Percentiles rank a stretch among this genome's conserved stretches.
These are phyloP conservation scores for Aureobasidium uvarum DNA, from an alignment of 2,329 filamentous ascomycete species.

Conservation along the genomic window DNA sequence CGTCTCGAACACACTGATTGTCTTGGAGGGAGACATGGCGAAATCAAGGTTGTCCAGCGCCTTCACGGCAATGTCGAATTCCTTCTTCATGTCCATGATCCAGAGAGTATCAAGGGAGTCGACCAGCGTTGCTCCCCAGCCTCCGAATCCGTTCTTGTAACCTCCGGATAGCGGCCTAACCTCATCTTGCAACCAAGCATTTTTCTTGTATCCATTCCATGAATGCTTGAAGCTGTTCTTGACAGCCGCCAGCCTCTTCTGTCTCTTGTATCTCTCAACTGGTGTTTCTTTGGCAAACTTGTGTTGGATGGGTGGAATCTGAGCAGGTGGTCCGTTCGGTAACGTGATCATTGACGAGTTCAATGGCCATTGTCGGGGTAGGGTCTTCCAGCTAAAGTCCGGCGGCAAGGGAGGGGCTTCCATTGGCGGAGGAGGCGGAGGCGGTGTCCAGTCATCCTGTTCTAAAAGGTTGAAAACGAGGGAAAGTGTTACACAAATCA, in stretches of 20 bases:
- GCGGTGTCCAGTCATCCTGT: neutral
- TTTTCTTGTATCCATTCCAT: constrained; percentile 77
- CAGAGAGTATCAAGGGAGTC: constrained; percentile 73
- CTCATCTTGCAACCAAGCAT: constrained; percentile 86
- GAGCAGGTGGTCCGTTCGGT: constrained; percentile 66
- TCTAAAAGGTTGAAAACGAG: constrained; percentile 24
- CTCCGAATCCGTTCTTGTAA: constrained; percentile 78
- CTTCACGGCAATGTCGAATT: constrained; percentile 63
- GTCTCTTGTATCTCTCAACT: constrained; percentile 59
- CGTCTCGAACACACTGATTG: constrained; percentile 68
- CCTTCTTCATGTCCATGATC: constrained; percentile 66
- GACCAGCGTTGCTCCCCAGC: constrained; percentile 86
- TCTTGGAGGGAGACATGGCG: constrained; percentile 47
- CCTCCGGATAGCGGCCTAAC: constrained; percentile 63
- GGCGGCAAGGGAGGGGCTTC: constrained; percentile 4
- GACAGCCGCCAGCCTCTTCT: constrained; percentile 63
- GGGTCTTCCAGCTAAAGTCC: constrained; percentile 36
- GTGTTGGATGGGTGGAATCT: constrained; percentile 74
- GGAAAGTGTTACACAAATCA: constrained; percentile 26
- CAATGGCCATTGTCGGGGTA: constrained; percentile 57
- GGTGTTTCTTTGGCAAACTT: constrained; percentile 64
- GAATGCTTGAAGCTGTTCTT: constrained; percentile 72
- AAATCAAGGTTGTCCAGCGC: constrained; percentile 63
- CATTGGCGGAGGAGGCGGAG: constrained; percentile 13
- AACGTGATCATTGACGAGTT: constrained; percentile 70